Percentiles rank a stretch among this genome's conserved stretches.
phyloP scores from a whole-genome alignment of 345 rosid genomes.

The Pelargonium nanum region DNA sequence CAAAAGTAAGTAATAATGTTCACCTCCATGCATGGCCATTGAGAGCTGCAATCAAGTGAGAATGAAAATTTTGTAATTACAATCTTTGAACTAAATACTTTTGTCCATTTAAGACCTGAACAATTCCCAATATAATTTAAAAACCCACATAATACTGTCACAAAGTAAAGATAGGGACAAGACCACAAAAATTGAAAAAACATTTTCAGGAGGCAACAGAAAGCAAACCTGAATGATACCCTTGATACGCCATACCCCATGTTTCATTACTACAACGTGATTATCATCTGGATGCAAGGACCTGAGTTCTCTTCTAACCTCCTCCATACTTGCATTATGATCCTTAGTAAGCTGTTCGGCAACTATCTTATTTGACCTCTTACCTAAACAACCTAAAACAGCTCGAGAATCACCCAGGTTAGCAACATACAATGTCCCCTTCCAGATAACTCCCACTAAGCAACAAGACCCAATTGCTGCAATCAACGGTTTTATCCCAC shows the following conservation, averaged over 20 bases:
- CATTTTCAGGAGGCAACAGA: neutral
- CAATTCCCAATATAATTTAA: neutral
- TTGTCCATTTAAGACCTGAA: neutral
- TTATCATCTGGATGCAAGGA: conserved; percentile 83
- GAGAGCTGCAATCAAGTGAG: neutral
- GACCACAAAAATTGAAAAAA: neutral
- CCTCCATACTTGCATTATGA: conserved; percentile 82
- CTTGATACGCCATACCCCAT: conserved; percentile 97
- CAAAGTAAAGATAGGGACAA: neutral
- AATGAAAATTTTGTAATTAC: too few species aligned
- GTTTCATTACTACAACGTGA: conserved; percentile 65
- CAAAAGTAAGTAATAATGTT: neutral
- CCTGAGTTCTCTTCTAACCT: conserved; percentile 81
- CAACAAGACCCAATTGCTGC: conserved; percentile 94
- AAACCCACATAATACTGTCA: neutral
- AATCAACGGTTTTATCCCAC: conserved; percentile 58
- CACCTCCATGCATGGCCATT: neutral
- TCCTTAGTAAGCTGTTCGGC: conserved; percentile 81
- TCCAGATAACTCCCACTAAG: conserved; percentile 79
- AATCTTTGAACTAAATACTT: too few species aligned
- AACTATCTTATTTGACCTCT: conserved; percentile 54
- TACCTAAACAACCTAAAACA: conserved; percentile 50
- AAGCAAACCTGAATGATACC: conserved; percentile 86
- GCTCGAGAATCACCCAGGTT: conserved; percentile 95
- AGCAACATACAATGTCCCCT: conserved; percentile 68